Percentiles rank a stretch among this genome's conserved stretches.
These are phyloP conservation scores for Ceratocystis colombiana DNA, from an alignment of 2,329 filamentous ascomycete genomes.

Conservation along the genomic window DNA sequence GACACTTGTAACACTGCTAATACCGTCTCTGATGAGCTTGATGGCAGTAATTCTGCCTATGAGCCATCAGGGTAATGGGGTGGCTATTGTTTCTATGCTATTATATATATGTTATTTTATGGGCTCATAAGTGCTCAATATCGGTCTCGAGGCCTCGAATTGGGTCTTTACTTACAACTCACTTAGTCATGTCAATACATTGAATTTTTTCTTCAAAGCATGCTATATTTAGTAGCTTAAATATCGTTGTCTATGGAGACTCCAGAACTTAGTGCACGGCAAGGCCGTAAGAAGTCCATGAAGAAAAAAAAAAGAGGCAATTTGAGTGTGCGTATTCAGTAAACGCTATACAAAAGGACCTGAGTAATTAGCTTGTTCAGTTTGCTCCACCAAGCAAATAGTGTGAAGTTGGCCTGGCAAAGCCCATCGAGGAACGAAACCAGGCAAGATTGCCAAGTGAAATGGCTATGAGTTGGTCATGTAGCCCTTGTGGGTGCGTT, in stretches of 20 bases:
- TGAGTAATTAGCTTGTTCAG: neutral
- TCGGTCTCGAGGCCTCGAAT: too few species aligned
- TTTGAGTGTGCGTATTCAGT: neutral
- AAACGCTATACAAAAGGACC: neutral
- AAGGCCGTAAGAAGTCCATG: neutral
- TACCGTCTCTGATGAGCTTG: too few species aligned
- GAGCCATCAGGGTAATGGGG: too few species aligned
- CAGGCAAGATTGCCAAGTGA: neutral
- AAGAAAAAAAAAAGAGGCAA: neutral
- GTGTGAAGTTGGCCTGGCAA: neutral
- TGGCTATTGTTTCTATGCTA: too few species aligned
- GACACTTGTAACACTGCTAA: too few species aligned
- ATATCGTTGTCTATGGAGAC: neutral
- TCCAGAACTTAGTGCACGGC: neutral
- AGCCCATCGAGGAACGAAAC: neutral
- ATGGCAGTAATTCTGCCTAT: too few species aligned
- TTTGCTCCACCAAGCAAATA: neutral
- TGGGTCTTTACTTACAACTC: neutral
- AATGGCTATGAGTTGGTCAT: neutral
- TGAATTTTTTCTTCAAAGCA: neutral
- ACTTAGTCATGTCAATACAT: neutral
- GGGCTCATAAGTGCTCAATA: too few species aligned
- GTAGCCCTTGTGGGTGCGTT: neutral
- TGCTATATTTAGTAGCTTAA: neutral
- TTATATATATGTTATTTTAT: too few species aligned